A percentile compares a stretch with the other conserved stretches of the same genome.
Evolutionary conservation across 345 rosid species (phyloP).

Genomic region (Acer negundo): DNA sequence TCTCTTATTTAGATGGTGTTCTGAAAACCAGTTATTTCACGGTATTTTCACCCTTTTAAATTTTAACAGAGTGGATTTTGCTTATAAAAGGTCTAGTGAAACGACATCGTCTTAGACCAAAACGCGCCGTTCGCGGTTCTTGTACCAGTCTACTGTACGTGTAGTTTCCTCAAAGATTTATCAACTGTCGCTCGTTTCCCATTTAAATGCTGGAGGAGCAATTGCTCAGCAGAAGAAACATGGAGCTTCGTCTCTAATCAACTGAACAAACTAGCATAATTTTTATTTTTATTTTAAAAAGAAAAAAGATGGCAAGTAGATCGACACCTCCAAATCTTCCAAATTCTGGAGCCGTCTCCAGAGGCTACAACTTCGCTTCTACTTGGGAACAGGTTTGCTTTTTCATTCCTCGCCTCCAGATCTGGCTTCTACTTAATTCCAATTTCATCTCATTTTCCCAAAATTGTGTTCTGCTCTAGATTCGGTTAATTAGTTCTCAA

Average conservation of each 20-base stretch:
- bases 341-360: conserved; percentile 81
- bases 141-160: no score
- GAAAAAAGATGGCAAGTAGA: conserved; percentile 49
- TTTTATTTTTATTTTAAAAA: no score
- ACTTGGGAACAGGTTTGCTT: conserved; percentile 89
- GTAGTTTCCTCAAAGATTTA: no score
- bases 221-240: neutral
- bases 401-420: conserved; percentile 9
- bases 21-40: no score
- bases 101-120: no score
- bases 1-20: no score
- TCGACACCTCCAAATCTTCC: conserved; percentile 52
- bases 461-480: neutral
- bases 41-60: no score
- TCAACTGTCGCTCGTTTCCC: no score
- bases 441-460: neutral
- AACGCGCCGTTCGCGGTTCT: no score
- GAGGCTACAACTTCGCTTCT: conserved; percentile 91
- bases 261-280: neutral
- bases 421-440: neutral
- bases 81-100: no score
- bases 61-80: no score
- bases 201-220: no score
- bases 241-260: neutral
- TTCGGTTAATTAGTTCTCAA: neutral